Percentiles rank a stretch among this genome's conserved stretches.
phyloP scores from a whole-genome alignment of 2,329 filamentous ascomycete species.

The Diaporthe citri region DNA sequence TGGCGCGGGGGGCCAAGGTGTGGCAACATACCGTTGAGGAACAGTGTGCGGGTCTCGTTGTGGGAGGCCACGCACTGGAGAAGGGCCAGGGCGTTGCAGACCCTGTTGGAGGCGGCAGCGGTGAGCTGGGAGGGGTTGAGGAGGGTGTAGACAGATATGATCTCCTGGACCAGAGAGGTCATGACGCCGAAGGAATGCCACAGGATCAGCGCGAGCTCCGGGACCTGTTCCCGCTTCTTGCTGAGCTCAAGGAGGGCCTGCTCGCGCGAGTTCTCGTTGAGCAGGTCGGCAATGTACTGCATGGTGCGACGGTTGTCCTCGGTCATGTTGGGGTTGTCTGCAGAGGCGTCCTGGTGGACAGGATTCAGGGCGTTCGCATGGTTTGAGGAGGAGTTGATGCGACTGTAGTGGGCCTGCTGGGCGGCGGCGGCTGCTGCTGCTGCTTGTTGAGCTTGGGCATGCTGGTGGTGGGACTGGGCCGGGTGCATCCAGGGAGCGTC shows the following conservation, averaged over 20 bases:
- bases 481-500: conserved; percentile 77
- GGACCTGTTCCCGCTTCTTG: conserved; percentile 98
- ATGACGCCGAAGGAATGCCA: conserved; percentile 99
- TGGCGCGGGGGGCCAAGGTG: background rate
- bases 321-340: conserved; percentile 74
- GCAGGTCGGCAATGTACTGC: conserved; percentile 89
- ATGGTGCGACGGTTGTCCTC: conserved; percentile 96
- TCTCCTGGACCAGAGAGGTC: conserved; percentile 97
- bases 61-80: conserved; percentile 98
- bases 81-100: conserved; percentile 96
- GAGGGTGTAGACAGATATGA: conserved; percentile 97
- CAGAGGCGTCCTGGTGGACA: conserved; percentile 66
- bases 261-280: conserved; percentile 89
- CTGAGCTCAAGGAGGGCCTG: conserved; percentile 93
- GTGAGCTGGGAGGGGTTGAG: conserved; percentile 97
- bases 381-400: conserved; percentile 76
- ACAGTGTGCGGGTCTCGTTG: conserved; percentile 93
- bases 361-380: conserved; percentile 59
- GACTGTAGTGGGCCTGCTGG: conserved; percentile 77
- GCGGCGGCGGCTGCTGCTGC: conserved; percentile 66
- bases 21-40: conserved; percentile 81
- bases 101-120: conserved; percentile 95
- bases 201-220: conserved; percentile 92
- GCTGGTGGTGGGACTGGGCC: conserved; percentile 69
- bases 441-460: conserved; percentile 57